Evolutionary conservation across 495 filamentous ascomycete species (phyloP), one percentile per base, ranked within the genome.

Genomic region (Tuber calosporum): DNA sequence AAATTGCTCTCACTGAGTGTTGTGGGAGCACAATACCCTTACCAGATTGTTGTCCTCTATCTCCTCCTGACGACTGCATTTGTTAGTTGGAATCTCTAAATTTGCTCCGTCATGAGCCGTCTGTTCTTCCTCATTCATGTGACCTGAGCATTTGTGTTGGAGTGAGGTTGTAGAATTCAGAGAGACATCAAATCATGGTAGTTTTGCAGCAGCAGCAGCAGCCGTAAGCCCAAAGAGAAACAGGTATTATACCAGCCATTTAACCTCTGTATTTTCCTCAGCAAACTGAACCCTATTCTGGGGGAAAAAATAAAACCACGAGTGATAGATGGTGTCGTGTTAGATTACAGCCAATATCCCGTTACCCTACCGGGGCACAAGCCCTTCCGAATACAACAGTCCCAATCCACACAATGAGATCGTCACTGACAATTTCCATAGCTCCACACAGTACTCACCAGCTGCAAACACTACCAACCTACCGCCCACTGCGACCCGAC

Each of bases 391-490:
- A 77, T 70, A 77, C 70, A 77, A 62, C 53, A 62, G 53, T 62
- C 53, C 53, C 53, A 34, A 62, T 75, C 70, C 76, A 70, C 76
- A 77, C 76, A 75, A 30, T 42, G 37, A 68, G 74, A 71, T 70
- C 77, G 70, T 71, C 76, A 77, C 72, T 73, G 42, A 45, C 73
- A 75, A 69, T 73, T 69, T 74, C 74, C 67, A 67, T 38, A 68
- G 67, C 73, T 74, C 71, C 66, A 67, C 67, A 76, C 72, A n/a
- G 38, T 73, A 71, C 42, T 39, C 58, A 66, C 70, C 68, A 78
- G 71, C 77, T 73, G 34, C 70, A 73, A 72, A 77, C 74, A 73
- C 76, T 71, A 77, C 70, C 48, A 78, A 38, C 70, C 67, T 26
- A 53, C 72, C 74, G 58, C 70, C 67, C 70, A 78, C 70, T 41